phyloP scores from a whole-genome alignment of 2,329 filamentous ascomycete genomes.

The Plenodomus biglobosus region DNA sequence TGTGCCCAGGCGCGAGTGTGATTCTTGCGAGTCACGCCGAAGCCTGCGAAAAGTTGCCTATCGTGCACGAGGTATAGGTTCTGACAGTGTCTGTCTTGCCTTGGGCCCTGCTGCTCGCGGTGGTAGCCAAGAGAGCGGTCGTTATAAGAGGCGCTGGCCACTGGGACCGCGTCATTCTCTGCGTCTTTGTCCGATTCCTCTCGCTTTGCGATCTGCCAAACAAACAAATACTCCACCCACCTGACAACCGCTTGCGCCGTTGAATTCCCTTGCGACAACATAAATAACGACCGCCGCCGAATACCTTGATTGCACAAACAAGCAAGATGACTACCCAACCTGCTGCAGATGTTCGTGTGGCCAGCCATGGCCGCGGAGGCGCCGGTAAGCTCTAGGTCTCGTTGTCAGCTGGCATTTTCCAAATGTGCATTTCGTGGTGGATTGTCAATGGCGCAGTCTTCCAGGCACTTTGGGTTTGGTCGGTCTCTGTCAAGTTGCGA shows the following conservation, averaged over 20 bases:
- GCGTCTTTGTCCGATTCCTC: slow-evolving; percentile 13
- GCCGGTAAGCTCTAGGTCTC: slow-evolving; percentile 55
- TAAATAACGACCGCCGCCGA: not conserved
- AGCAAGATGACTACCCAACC: slow-evolving; percentile 26
- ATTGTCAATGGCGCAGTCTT: not conserved
- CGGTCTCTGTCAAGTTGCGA: no score
- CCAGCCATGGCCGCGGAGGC: slow-evolving; percentile 74
- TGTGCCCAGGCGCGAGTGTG: slow-evolving; percentile 27
- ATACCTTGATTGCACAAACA: not conserved
- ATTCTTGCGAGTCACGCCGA: slow-evolving; percentile 28
- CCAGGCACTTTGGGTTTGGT: not conserved
- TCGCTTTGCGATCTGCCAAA: slow-evolving; percentile 10
- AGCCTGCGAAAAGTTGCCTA: slow-evolving; percentile 20
- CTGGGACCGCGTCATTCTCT: slow-evolving; percentile 17
- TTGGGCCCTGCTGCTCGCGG: slow-evolving; percentile 16
- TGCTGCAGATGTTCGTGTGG: slow-evolving; percentile 29
- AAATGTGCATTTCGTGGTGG: not conserved
- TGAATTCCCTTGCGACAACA: not conserved
- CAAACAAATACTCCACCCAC: not conserved
- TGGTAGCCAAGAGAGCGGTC: slow-evolving; percentile 14
- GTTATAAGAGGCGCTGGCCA: slow-evolving; percentile 15
- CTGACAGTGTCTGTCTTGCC: slow-evolving; percentile 8
- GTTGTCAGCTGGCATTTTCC: slow-evolving; percentile 1
- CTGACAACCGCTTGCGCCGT: not conserved
- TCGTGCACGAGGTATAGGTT: slow-evolving; percentile 10